These are phyloP conservation scores for Rhodotorula sp. DNA, from an alignment of 1,284 basidiomycete species.

Conservation along the genomic window DNA sequence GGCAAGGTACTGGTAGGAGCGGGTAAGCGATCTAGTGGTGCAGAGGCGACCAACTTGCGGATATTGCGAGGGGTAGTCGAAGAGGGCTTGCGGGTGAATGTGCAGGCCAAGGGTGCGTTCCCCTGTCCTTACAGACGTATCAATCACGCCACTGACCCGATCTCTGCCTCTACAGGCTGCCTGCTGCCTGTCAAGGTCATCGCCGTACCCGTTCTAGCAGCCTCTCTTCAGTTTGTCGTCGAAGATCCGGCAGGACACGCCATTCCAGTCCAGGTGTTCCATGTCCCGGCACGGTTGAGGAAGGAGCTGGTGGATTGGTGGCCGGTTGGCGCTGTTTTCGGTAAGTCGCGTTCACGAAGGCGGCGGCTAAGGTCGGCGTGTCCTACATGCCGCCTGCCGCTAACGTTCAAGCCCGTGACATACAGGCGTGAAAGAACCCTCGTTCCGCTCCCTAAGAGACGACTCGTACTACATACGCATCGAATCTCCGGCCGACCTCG, in stretches of 20 bases:
- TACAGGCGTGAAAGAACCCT: conserved; percentile 30
- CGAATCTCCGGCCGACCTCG: conserved; percentile 28
- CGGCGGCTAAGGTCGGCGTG: too few relatives aligned
- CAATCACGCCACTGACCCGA: too few relatives aligned
- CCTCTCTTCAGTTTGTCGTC: conserved; percentile 29
- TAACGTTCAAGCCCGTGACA: too few relatives aligned
- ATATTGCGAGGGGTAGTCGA: neutral
- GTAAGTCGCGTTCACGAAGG: neutral
- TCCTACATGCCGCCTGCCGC: too few relatives aligned
- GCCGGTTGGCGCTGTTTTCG: conserved; percentile 14
- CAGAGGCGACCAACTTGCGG: neutral
- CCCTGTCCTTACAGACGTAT: too few relatives aligned
- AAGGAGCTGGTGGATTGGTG: conserved; percentile 9
- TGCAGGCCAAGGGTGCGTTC: conserved; percentile 9
- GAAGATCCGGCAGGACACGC: conserved; percentile 12
- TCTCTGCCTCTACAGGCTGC: conserved; percentile 7
- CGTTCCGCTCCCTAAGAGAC: conserved; percentile 9
- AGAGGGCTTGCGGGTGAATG: neutral
- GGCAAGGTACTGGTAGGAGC: conserved; percentile 14
- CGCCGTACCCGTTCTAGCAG: conserved; percentile 2
- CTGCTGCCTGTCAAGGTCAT: conserved; percentile 16
- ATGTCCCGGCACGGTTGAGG: neutral
- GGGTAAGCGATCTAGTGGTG: conserved; percentile 6
- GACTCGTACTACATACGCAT: conserved; percentile 25
- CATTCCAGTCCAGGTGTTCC: conserved; percentile 22